Evolutionary conservation across 2,329 filamentous ascomycete species (phyloP), one percentile per base, ranked within the genome.

Genomic region (Trichoderma sp.): DNA sequence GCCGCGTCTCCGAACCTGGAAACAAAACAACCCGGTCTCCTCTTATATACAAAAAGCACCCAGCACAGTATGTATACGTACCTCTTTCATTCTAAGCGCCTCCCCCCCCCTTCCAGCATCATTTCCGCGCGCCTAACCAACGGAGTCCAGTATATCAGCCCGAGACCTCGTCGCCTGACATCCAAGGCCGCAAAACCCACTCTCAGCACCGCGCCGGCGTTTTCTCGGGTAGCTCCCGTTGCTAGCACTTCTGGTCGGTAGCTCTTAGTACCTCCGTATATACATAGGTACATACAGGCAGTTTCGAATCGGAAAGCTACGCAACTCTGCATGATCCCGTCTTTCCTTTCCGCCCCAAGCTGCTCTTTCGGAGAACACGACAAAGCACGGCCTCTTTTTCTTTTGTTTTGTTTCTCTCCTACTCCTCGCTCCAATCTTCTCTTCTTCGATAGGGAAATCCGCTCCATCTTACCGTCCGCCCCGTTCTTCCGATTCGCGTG

Each of bases 51-150:
- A 22, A 32, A 25, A 32, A 53, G 27, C 19, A 53, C 8, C 12
- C 4, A 48, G 10, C 19, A 8, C n/a, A 29, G 29, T 29, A 29
- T 29, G 42, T 48, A n/a, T n/a, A 48, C 42, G 42, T 48, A 48
- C 42, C 25, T 29, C 15, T 22, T 27, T 15, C 5, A 7, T 29
- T 29, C 10, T 59, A 63, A 52, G 45, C 59, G 59, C 59, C 29
- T 7, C 12, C 27, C 25, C 5, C 48, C 32, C 4, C 22, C 39
- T 48, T 25, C n/a, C 17, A 17, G 15, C 60, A 48, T 35, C 35
- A 42, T 34, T 45, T 64, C 61, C 61, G 61, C 61, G 61, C 61
- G 61, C 50, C 50, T 56, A 61, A 27, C 29, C 9, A 7, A 34
- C 59, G 59, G 59, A 64, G 61, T 45, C 50, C 39, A 64, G 25